Base-by-base conservation (phyloP, 192 early-diverging fungal species). In the Coemansia sp. region DNA sequence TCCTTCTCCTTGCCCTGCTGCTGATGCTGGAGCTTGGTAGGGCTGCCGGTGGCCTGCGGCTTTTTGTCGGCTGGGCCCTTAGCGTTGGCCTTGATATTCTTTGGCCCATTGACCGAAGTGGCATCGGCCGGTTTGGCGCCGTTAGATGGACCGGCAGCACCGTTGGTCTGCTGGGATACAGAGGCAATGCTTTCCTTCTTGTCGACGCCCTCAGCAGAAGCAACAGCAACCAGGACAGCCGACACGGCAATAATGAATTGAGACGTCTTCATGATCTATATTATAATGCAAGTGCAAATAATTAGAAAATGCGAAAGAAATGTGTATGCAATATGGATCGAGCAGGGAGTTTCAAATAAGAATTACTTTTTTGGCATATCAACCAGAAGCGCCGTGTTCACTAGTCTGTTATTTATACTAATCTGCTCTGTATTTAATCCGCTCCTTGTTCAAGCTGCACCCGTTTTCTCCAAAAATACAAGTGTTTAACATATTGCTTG, bases 241-340 rank as follows among this genome's bases (percentile, higher is more conserved):
- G 74, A 57, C 19, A 68, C 61, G n/a, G 67, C 71, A 69, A 65
- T 41, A 19, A 41, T 68, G 68, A 81, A 73, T 61, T 73, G 74
- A 53, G 54, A 37, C 44, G 79, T 49, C 68, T 81, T 81, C 79
- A 81, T 81, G n/a, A 9, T 23, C 49, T 40, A 19, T 5, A 41
- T 5, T 37, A 37, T 61, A 61, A 16, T 61, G 16, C n/a, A 38
- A n/a, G 15, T 61, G 23, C 39, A 32, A 40, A 41, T 38, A 45
- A 48, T 67, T 32, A n/a, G 32, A 5, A 13, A 44, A 53, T 61
- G n/a, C 16, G 44, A 23, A 69, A 50, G 42, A 19, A 40, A 42
- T 12, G 43, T 26, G 26, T 26, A 21, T 44, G 23, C n/a, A 21
- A 48, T 63, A 48, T 63, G 11, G 23, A 48, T 44, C 19, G 12